phyloP scores from a whole-genome alignment of 163 green algal genomes.

The Chlamydomonas reinhardtii region DNA sequence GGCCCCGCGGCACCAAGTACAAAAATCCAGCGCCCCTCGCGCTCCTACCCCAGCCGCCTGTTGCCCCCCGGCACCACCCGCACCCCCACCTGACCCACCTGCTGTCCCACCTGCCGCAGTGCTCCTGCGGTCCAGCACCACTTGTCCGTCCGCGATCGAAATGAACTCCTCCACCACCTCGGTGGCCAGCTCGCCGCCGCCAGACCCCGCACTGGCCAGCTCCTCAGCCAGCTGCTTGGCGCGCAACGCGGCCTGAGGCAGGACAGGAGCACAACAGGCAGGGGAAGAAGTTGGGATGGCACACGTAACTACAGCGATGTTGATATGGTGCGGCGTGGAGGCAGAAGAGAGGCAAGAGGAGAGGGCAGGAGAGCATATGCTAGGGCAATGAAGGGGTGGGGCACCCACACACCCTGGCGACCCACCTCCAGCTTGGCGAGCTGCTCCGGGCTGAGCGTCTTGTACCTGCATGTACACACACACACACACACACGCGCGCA shows the following conservation, averaged over 20 bases:
- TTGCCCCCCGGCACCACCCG: too few species aligned
- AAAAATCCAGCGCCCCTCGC: too few species aligned
- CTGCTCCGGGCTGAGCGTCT: slow-evolving; percentile 77
- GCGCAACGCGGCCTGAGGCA: slow-evolving; percentile 57
- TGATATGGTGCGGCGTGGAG: too few species aligned
- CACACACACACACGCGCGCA: too few species aligned
- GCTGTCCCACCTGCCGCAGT: neutral
- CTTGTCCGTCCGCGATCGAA: slow-evolving; percentile 90
- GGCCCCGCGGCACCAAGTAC: too few species aligned
- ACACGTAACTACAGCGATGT: too few species aligned
- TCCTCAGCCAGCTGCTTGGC: slow-evolving; percentile 58
- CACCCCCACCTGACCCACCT: too few species aligned
- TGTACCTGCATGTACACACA: slow-evolving; percentile 47
- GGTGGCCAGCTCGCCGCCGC: slow-evolving; percentile 60
- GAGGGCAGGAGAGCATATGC: too few species aligned
- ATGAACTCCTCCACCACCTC: slow-evolving; percentile 95
- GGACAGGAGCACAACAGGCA: neutral
- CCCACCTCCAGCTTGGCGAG: slow-evolving; percentile 76
- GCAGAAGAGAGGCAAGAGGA: too few species aligned
- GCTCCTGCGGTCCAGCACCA: slow-evolving; percentile 40
- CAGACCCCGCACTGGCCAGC: slow-evolving; percentile 1
- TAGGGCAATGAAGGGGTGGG: too few species aligned
- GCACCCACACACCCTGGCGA: neutral
- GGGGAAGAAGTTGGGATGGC: too few species aligned
- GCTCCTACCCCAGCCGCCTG: too few species aligned